phyloP scores from a whole-genome alignment of 116 monocot genomes.

The Trichopus zeylanicus region DNA sequence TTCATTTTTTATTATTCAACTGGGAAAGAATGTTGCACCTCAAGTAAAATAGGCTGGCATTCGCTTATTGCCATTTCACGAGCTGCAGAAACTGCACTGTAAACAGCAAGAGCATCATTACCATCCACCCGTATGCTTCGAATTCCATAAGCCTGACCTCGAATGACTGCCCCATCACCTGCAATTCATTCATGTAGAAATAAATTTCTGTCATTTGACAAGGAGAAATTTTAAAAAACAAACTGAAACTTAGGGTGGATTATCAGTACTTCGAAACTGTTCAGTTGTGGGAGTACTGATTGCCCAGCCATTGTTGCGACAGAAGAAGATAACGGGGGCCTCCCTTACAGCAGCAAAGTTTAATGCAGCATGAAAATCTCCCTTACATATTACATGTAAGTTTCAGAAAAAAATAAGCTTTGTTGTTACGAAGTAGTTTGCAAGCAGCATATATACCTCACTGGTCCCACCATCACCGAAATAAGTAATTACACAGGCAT shows the following conservation, averaged over 20 bases:
- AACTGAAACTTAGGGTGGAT: not conserved
- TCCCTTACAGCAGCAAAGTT: constrained; percentile 97
- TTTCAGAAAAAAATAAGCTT: not conserved
- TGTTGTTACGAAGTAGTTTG: not conserved
- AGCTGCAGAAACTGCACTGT: constrained; percentile 79
- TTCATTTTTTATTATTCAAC: not conserved
- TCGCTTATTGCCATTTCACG: constrained; percentile 83
- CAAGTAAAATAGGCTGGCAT: constrained; percentile 70
- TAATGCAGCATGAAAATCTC: constrained; percentile 93
- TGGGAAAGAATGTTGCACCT: constrained; percentile 38
- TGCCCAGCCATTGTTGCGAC: constrained; percentile 96
- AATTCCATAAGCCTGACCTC: constrained; percentile 91
- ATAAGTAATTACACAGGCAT: constrained; percentile 72
- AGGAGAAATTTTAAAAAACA: not conserved
- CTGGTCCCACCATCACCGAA: constrained; percentile 96
- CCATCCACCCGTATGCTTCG: constrained; percentile 87
- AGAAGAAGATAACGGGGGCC: constrained; percentile 82
- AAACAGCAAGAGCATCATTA: constrained; percentile 89
- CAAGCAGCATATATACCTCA: constrained; percentile 40
- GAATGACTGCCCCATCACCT: constrained; percentile 85
- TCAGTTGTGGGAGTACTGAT: constrained; percentile 81
- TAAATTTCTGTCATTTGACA: not conserved
- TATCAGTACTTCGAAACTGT: constrained; percentile 69
- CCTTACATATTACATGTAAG: constrained; percentile 28
- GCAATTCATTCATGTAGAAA: not conserved